Evolutionary conservation across 2,329 filamentous ascomycete genomes (phyloP).

Genomic region (Aureobasidium sp.): DNA sequence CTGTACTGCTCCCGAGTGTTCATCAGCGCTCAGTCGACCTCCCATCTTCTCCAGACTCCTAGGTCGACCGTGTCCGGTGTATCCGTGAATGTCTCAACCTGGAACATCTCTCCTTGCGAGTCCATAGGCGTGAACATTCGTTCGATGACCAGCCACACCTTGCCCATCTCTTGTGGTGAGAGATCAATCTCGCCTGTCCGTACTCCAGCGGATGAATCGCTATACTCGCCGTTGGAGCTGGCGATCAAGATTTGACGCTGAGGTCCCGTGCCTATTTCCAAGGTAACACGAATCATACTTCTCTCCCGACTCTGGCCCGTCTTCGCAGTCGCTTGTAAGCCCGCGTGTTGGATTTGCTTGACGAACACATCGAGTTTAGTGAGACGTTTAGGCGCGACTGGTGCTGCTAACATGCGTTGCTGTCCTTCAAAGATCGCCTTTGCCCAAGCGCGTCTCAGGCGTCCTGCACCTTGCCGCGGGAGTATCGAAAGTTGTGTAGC

Average conservation of each 20-base stretch:
- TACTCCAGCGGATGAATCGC: conserved; percentile 57
- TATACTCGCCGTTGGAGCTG: conserved; percentile 67
- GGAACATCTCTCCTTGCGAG: conserved; percentile 44
- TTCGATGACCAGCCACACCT: conserved; percentile 70
- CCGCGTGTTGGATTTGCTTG: background rate
- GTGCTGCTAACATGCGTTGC: conserved; percentile 48
- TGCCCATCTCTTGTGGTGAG: conserved; percentile 44
- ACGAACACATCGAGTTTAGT: conserved; percentile 19
- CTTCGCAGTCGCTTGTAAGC: conserved; percentile 25
- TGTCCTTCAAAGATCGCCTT: conserved; percentile 45
- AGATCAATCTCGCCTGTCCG: conserved; percentile 70
- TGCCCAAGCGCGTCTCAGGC: conserved; percentile 55
- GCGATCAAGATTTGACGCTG: conserved; percentile 58
- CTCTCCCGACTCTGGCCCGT: conserved; percentile 23
- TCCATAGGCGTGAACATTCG: conserved; percentile 56
- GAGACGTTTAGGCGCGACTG: conserved; percentile 47
- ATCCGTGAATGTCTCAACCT: conserved; percentile 42
- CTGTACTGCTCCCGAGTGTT: background rate
- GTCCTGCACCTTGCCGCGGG: conserved; percentile 67
- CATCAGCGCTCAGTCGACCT: conserved; percentile 25
- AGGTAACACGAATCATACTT: conserved; percentile 58
- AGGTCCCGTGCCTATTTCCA: conserved; percentile 67
- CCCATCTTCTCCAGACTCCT: conserved; percentile 41
- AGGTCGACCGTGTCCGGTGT: conserved; percentile 36
- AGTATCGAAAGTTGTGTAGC: conserved; percentile 54